Percentiles rank a stretch among this genome's conserved stretches.
Evolutionary conservation across 768 basidiomycete genomes (phyloP).

Genomic region (Mycena belliarum): DNA sequence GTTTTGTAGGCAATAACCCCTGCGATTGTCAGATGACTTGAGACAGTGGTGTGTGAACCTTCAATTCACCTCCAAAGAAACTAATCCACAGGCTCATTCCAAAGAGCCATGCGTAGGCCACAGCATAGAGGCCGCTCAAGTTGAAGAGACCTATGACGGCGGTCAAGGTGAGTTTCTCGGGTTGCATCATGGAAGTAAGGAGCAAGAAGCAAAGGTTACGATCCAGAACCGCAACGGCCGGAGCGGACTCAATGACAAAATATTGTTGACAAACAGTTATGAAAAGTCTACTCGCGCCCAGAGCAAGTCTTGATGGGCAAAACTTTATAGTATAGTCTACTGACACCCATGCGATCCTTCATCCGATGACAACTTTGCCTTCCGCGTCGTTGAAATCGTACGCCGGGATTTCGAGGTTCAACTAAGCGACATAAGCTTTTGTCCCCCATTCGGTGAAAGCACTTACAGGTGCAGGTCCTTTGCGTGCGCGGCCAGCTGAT

Average conservation of each 20-base stretch:
- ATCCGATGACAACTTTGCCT: conserved; percentile 87
- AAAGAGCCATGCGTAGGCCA: conserved; percentile 64
- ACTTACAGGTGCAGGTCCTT: conserved; percentile 93
- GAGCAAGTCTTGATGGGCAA: conserved; percentile 13
- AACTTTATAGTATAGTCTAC: conserved; percentile 27
- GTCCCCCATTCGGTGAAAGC: not conserved
- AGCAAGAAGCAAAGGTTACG: not conserved
- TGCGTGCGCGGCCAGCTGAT: conserved; percentile 88
- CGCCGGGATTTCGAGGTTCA: conserved; percentile 92
- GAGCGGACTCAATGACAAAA: not conserved
- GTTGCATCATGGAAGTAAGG: conserved; percentile 15
- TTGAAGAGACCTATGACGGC: conserved; percentile 34
- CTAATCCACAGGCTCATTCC: conserved; percentile 78
- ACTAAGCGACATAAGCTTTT: conserved; percentile 43
- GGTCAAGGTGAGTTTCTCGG: conserved; percentile 37
- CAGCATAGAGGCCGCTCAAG: conserved; percentile 45
- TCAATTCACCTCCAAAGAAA: conserved; percentile 59
- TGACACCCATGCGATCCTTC: conserved; percentile 30
- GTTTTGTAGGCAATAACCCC: conserved; percentile 62
- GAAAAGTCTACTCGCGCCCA: conserved; percentile 9
- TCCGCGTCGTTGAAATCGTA: conserved; percentile 89
- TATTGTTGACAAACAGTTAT: not conserved
- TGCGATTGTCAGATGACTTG: conserved; percentile 22
- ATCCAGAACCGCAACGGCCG: too few species aligned
- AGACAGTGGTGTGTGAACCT: conserved; percentile 7